Base-by-base conservation (phyloP, 148 eudicot genomes). In the Amaranthus palmeri region DNA sequence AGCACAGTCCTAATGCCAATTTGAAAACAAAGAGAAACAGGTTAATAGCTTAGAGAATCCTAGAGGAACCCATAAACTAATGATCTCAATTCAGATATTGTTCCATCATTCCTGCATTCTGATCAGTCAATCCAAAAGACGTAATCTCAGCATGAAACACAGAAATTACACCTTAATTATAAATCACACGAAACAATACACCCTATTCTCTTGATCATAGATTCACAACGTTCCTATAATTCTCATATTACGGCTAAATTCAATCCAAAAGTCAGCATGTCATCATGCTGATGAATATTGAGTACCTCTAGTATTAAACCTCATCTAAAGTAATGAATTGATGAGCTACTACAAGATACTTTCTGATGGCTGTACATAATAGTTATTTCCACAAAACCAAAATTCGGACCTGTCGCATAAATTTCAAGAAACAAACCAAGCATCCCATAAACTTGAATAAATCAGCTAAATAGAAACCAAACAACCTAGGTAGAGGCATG, bases 1-100 rank as follows among this genome's bases (percentile, higher is more conserved):
- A 71, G 65, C 44, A 44, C 25, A 71, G 15, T 25, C 59, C 48
- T 14, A 50, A 49, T 51, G 54, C 61, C n/a, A 54, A 61, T 54
- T 43, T 4, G 62, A 44, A 0, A 36, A 58, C 14, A 46, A 72
- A 8, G 44, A 46, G 36, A 47, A 53, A 61, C 54, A 66, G 14
- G 52, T 36, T 57, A 36, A 47, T 52, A 61, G 25, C 49, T 45
- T n/a, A n/a, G n/a, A n/a, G n/a, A n/a, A n/a, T n/a, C n/a, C n/a
- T n/a, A n/a, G n/a, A n/a, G n/a, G n/a, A n/a, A n/a, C n/a, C n/a
- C n/a, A n/a, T n/a, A n/a, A n/a, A n/a, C n/a, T n/a, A n/a, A n/a
- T n/a, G n/a, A n/a, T n/a, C n/a, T n/a, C n/a, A n/a, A n/a, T n/a
- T n/a, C n/a, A n/a, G n/a, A n/a, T n/a, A n/a, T n/a, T n/a, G n/a